Evolutionary conservation across 2,329 filamentous ascomycete genomes (phyloP).

Genomic region (Exophiala dermatitidis): DNA sequence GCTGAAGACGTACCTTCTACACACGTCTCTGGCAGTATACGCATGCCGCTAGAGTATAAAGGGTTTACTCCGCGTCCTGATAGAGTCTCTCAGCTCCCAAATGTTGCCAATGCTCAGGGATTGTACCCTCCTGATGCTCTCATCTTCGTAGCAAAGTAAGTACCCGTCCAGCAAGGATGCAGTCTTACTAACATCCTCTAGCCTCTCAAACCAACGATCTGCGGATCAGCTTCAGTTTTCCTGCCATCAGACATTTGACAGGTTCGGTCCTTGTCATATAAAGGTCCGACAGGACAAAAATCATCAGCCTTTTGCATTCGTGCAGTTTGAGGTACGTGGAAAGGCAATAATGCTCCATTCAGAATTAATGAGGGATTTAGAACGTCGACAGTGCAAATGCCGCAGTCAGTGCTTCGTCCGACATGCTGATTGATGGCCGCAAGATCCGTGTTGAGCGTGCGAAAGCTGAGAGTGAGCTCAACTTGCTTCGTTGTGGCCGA

Average conservation of each 20-base stretch:
- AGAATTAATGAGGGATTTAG: conserved; percentile 21
- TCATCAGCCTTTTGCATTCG: conserved; percentile 34
- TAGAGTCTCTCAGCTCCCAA: conserved; percentile 28
- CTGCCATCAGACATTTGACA: conserved; percentile 30
- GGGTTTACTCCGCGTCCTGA: conserved; percentile 27
- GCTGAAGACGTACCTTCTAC: not conserved
- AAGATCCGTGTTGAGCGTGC: conserved; percentile 24
- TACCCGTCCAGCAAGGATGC: conserved; percentile 13
- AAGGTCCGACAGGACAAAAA: conserved; percentile 33
- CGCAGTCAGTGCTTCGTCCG: conserved; percentile 22
- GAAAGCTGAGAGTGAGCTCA: conserved; percentile 25
- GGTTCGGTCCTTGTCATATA: conserved; percentile 32
- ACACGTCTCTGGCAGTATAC: conserved; percentile 1
- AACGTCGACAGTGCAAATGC: conserved; percentile 28
- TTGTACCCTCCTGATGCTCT: conserved; percentile 34
- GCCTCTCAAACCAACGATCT: conserved; percentile 27
- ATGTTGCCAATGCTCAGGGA: conserved; percentile 34
- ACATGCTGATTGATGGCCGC: conserved; percentile 22
- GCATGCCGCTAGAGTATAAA: not conserved
- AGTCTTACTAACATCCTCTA: conserved; percentile 17
- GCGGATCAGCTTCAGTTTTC: conserved; percentile 30
- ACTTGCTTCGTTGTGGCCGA: not conserved
- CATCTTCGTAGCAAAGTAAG: conserved; percentile 38
- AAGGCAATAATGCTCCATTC: not conserved
- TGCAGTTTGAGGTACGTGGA: conserved; percentile 35